A percentile compares a stretch with the other conserved stretches of the same genome.
Conservation (phyloP, 768 basidiomycete species). For the Russula vinacea region DNA sequence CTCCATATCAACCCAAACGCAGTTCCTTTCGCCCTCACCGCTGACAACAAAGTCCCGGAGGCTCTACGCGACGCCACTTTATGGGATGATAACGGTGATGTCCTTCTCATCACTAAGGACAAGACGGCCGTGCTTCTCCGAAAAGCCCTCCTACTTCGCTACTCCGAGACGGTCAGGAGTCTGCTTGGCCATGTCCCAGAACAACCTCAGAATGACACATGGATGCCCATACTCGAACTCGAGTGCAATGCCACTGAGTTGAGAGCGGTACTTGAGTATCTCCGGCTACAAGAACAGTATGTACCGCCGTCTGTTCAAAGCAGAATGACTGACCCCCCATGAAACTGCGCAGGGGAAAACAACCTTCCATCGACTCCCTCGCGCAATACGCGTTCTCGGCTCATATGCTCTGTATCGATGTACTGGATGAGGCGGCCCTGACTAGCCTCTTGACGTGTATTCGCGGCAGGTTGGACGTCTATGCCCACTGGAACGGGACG, state of each 20-base stretch:
- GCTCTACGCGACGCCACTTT: slow-evolving; percentile 13
- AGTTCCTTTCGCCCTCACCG: slow-evolving; percentile 22
- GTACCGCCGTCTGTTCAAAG: not conserved
- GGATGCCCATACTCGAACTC: slow-evolving; percentile 26
- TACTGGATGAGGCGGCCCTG: slow-evolving; percentile 16
- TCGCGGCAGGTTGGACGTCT: slow-evolving; percentile 13
- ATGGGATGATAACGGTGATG: slow-evolving; percentile 25
- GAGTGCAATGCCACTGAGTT: slow-evolving; percentile 18
- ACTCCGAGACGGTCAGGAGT: slow-evolving; percentile 21
- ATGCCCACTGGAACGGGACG: slow-evolving; percentile 18
- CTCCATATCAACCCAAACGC: slow-evolving; percentile 17
- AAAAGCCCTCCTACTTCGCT: slow-evolving; percentile 18
- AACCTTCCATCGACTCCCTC: slow-evolving; percentile 17
- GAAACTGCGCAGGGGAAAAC: slow-evolving; percentile 2
- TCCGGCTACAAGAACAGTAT: slow-evolving; percentile 18
- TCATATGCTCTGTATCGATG: slow-evolving; percentile 11
- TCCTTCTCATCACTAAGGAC: slow-evolving; percentile 25
- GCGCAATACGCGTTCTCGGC: slow-evolving; percentile 22
- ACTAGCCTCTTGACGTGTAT: slow-evolving; percentile 3
- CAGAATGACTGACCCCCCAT: not conserved
- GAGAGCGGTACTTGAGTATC: slow-evolving; percentile 24
- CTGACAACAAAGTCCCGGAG: slow-evolving; percentile 16
- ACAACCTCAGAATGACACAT: slow-evolving; percentile 13
- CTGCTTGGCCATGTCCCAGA: slow-evolving; percentile 16
- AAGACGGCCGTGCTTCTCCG: slow-evolving; percentile 11